Base-by-base conservation (phyloP, 1,139 yeast species). In the Tardiomyces depauwii region DNA sequence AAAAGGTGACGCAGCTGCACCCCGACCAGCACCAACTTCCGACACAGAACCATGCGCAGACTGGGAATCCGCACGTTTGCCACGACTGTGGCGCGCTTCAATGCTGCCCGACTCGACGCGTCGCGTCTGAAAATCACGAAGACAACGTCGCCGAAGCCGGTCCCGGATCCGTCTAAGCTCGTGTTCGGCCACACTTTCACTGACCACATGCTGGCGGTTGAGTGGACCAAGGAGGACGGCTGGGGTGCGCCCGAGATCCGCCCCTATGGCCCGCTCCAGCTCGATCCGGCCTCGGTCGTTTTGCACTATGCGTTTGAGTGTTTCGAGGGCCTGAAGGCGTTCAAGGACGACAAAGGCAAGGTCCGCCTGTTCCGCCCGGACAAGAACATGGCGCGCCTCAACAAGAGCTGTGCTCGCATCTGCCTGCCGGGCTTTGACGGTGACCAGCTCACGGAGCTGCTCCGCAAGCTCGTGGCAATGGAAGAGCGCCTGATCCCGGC, bases 241-340 rank as follows among this genome's bases (percentile, higher is more conserved):
- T 91, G 98, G 98, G 82, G 71, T 13, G 67, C 75, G 25, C 97
- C 98, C 41, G 77, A 76, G 59, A 89, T 91, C 63, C 77, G 77
- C 56, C 96, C 97, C 30, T 88, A 86, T 67, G 91, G 81, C 48
- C 77, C 78, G 44, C 68, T 91, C 49, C 58, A 71, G 18, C 67
- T 91, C 48, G 96, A 88, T 59, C 98, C 98, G 36, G 80, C 96
- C 13, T 68, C 93, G 12, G 76, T 81, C 60, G 97, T 89, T 33
- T 79, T 91, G 67, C 98, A 91, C 69, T 91, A 91, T 60, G 91
- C 95, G 1, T 91, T 91, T 62, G 96, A 88, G 66, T 76, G 91
- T 54, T 91, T 91, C 58, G 98, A 91, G 72, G 98, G 98, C 54
- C 74, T 91, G 74, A 91, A 91, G 72, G 97, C 97, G 7, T 91